Evolutionary conservation across 805 yeast species (phyloP).

Genomic region (Helenozyma baotianmanensis): DNA sequence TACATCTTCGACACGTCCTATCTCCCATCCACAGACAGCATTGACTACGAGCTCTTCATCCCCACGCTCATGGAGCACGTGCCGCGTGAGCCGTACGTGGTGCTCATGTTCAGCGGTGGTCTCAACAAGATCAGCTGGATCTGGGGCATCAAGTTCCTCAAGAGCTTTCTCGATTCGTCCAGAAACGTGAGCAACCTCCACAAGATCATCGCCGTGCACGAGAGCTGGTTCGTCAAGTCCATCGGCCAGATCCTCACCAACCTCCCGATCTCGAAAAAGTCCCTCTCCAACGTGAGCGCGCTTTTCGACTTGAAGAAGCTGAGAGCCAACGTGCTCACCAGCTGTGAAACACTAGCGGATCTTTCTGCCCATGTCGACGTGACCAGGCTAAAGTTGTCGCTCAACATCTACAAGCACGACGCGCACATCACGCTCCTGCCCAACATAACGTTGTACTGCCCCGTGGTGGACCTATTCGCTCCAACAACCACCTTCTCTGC

Average conservation of each 20-base stretch:
- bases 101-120: constrained; percentile 81
- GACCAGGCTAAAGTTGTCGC: constrained; percentile 68
- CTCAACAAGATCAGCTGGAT: constrained; percentile 63
- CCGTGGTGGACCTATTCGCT: constrained; percentile 17
- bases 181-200: constrained; percentile 44
- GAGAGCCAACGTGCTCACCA: constrained; percentile 11
- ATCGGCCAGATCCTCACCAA: constrained; percentile 67
- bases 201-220: constrained; percentile 79
- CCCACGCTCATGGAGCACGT: constrained; percentile 50
- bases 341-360: constrained; percentile 37
- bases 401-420: constrained; percentile 70
- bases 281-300: constrained; percentile 22
- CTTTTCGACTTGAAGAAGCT: constrained; percentile 21
- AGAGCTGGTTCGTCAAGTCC: constrained; percentile 82
- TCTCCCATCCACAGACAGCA: constrained; percentile 55
- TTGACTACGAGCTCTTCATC: constrained; percentile 48
- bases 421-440: constrained; percentile 28
- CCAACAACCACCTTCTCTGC: constrained; percentile 17
- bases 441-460: constrained; percentile 9
- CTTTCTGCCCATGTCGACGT: constrained; percentile 65
- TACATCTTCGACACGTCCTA: constrained; percentile 81
- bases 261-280: constrained; percentile 39
- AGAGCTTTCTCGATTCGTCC: constrained; percentile 52
- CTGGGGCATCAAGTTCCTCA: constrained; percentile 56
- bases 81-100: constrained; percentile 59